Conservation (phyloP, 1,284 basidiomycete genomes). For the Malassezia japonica region DNA sequence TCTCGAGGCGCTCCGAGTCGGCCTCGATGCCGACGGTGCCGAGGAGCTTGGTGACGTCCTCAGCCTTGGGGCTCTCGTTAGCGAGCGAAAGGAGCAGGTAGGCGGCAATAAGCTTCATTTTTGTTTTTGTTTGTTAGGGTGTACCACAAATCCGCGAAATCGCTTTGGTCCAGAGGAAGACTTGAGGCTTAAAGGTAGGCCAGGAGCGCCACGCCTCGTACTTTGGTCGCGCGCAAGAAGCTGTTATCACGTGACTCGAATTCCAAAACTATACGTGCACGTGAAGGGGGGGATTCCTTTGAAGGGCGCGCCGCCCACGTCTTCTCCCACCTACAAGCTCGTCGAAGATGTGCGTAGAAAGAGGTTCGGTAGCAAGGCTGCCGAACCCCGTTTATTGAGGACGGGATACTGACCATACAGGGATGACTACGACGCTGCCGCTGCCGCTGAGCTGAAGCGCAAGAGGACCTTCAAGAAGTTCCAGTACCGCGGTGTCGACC, state of each 20-base stretch:
- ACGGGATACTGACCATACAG: slow-evolving; percentile 16
- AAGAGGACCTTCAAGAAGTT: slow-evolving; percentile 97
- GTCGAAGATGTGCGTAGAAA: slow-evolving; percentile 16
- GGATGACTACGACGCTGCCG: slow-evolving; percentile 49
- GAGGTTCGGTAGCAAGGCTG: too few species aligned
- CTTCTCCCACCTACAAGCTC: slow-evolving; percentile 12
- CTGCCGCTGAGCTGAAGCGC: slow-evolving; percentile 54
- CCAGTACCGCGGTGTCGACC: slow-evolving; percentile 89
- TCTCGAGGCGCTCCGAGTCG: slow-evolving; percentile 71
- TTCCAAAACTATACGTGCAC: slow-evolving; percentile 10
- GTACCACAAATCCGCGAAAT: slow-evolving; percentile 46
- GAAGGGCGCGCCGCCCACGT: background rate
- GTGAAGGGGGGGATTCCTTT: slow-evolving; percentile 2
- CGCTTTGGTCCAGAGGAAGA: slow-evolving; percentile 62
- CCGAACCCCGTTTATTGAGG: background rate
- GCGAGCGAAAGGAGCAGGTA: slow-evolving; percentile 95
- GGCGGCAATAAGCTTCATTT: slow-evolving; percentile 48
- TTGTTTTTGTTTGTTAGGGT: slow-evolving; percentile 16
- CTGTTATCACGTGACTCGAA: slow-evolving; percentile 7
- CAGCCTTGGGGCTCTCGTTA: slow-evolving; percentile 82
- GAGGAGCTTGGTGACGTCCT: slow-evolving; percentile 83
- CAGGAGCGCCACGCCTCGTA: slow-evolving; percentile 16
- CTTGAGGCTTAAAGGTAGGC: slow-evolving; percentile 53
- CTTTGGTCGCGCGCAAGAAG: background rate
- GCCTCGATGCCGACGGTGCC: slow-evolving; percentile 74